A percentile compares a stretch with the other conserved stretches of the same genome.
These are phyloP conservation scores for Tephrocybe sp. DNA, from an alignment of 768 basidiomycete genomes.

Conservation along the genomic window DNA sequence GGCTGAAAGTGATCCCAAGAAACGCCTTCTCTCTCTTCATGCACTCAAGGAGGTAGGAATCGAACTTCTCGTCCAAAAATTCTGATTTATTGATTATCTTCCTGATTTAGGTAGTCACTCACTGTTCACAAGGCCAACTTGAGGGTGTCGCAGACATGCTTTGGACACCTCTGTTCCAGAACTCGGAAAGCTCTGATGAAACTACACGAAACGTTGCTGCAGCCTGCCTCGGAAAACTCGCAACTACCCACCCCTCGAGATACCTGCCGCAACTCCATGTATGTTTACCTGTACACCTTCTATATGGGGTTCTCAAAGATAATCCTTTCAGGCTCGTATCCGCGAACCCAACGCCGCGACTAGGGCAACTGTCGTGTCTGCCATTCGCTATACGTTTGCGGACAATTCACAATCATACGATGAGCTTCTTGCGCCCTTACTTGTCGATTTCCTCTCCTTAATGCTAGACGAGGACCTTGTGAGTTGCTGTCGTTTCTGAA, in stretches of 20 bases:
- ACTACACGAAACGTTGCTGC: slow-evolving; percentile 93
- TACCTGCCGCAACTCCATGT: slow-evolving; percentile 94
- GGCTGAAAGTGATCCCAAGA: slow-evolving; percentile 71
- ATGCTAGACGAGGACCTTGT: slow-evolving; percentile 90
- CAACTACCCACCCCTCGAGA: slow-evolving; percentile 84
- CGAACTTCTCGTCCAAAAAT: not conserved
- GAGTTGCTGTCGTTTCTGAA: slow-evolving; percentile 21
- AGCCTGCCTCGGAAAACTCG: slow-evolving; percentile 94
- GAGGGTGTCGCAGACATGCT: slow-evolving; percentile 85
- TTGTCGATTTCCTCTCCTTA: slow-evolving; percentile 88
- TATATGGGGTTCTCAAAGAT: not conserved
- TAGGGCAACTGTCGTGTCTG: slow-evolving; percentile 86
- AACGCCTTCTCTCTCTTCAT: slow-evolving; percentile 82
- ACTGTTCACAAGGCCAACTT: slow-evolving; percentile 81
- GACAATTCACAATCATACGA: slow-evolving; percentile 86
- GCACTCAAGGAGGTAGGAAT: slow-evolving; percentile 82
- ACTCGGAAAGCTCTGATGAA: slow-evolving; percentile 88
- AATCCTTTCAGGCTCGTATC: slow-evolving; percentile 54
- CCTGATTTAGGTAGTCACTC: slow-evolving; percentile 76
- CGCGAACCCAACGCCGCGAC: slow-evolving; percentile 66
- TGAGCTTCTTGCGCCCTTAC: slow-evolving; percentile 81
- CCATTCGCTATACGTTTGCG: slow-evolving; percentile 91
- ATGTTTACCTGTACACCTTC: slow-evolving; percentile 21
- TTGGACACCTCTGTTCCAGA: slow-evolving; percentile 91
- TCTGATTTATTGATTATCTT: not conserved